Evolutionary conservation across 2,329 filamentous ascomycete species (phyloP).

Genomic region (Epicoccum nigrum): DNA sequence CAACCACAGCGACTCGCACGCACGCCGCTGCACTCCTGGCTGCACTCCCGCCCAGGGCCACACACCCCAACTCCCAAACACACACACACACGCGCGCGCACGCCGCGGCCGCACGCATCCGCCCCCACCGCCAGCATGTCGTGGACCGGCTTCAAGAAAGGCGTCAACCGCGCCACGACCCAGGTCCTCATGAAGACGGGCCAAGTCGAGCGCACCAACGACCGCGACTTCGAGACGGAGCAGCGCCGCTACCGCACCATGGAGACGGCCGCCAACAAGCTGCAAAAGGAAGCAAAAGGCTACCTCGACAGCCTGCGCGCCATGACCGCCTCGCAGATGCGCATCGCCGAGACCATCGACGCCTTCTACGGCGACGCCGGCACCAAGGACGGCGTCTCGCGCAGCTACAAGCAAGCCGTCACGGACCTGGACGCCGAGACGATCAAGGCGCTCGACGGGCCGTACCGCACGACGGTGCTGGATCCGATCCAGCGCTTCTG

Average conservation of each 20-base stretch:
- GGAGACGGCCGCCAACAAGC: slow-evolving; percentile 87
- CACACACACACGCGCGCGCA: neutral
- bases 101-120: neutral
- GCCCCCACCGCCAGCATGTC: slow-evolving; percentile 44
- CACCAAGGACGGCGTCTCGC: slow-evolving; percentile 90
- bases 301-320: slow-evolving; percentile 96
- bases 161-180: slow-evolving; percentile 97
- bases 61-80: neutral
- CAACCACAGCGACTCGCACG: neutral
- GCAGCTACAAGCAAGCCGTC: slow-evolving; percentile 97
- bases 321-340: slow-evolving; percentile 99
- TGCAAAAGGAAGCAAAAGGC: slow-evolving; percentile 98
- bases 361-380: slow-evolving; percentile 98
- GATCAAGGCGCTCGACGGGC: slow-evolving; percentile 96
- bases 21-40: neutral
- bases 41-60: neutral
- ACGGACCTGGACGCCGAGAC: slow-evolving; percentile 98
- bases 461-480: slow-evolving; percentile 90
- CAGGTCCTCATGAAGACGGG: slow-evolving; percentile 99
- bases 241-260: slow-evolving; percentile 96
- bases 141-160: slow-evolving; percentile 87
- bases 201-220: slow-evolving; percentile 97
- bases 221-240: slow-evolving; percentile 98
- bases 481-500: slow-evolving; percentile 97
- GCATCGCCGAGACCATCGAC: slow-evolving; percentile 98